These are phyloP conservation scores for Camellia japonica DNA, from an alignment of 148 eudicot species.

Conservation along the genomic window DNA sequence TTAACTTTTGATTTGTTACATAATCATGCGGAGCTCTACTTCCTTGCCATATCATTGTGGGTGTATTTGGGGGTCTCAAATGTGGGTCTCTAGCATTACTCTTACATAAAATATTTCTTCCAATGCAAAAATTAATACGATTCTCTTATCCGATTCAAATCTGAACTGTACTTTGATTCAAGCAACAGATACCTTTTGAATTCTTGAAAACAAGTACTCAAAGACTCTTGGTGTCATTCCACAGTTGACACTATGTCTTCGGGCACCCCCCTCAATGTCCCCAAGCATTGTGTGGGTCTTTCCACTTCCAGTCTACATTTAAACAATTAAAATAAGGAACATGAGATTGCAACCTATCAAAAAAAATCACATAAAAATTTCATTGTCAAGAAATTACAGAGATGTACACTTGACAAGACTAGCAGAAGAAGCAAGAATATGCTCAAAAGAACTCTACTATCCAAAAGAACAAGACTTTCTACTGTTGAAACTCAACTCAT, in stretches of 20 bases:
- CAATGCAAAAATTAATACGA: background rate
- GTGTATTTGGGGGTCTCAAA: background rate
- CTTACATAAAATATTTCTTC: background rate
- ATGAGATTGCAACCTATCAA: background rate
- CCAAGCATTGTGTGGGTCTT: constrained; percentile 91
- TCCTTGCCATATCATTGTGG: too few relatives aligned
- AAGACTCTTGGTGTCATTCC: constrained; percentile 99
- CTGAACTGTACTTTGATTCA: background rate
- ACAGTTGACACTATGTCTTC: constrained; percentile 92
- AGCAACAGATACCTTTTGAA: constrained; percentile 16
- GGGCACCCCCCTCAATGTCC: constrained; percentile 89
- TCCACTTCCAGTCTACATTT: constrained; percentile 85
- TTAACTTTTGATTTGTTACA: too few relatives aligned
- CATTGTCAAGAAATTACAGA: background rate
- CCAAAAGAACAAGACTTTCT: background rate
- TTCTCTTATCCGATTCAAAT: background rate
- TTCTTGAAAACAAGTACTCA: constrained; percentile 84
- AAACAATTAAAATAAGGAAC: background rate
- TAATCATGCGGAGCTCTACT: too few relatives aligned
- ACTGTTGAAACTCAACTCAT: background rate
- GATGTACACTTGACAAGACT: background rate
- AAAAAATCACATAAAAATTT: background rate
- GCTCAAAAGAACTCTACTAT: background rate
- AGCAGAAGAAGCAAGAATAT: background rate
- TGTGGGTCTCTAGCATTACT: too few relatives aligned